Evolutionary conservation across 495 filamentous ascomycete species (phyloP).

Genomic region (Annulohypoxylon stygium): DNA sequence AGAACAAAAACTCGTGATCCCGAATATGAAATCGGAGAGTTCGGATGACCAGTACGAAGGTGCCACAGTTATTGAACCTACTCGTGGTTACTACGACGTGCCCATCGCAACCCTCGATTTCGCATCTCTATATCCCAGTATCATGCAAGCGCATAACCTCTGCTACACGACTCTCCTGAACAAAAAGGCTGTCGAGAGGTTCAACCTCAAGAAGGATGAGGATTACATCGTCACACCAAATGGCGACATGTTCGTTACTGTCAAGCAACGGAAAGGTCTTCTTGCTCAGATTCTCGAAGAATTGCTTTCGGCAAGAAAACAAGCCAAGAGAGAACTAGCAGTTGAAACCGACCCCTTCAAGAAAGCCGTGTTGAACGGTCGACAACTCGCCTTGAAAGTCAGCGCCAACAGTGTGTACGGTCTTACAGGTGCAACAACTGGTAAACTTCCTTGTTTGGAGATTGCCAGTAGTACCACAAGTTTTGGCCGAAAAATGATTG

Average conservation of each 20-base stretch:
- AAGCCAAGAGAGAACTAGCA: constrained; percentile 90
- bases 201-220: constrained; percentile 81
- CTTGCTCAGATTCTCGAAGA: constrained; percentile 96
- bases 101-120: constrained; percentile 99
- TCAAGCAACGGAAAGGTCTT: constrained; percentile 90
- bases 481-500: constrained; percentile 98
- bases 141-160: constrained; percentile 98
- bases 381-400: constrained; percentile 95
- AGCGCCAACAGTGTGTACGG: constrained; percentile 99
- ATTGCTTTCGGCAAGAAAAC: constrained; percentile 87
- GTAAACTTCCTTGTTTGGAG: constrained; percentile 93
- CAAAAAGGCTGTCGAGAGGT: constrained; percentile 79
- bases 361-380: constrained; percentile 96
- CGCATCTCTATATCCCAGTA: constrained; percentile 96
- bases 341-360: constrained; percentile 95
- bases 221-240: constrained; percentile 98
- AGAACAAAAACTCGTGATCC: constrained; percentile 93
- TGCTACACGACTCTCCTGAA: constrained; percentile 97
- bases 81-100: constrained; percentile 89
- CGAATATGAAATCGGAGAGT: constrained; percentile 75
- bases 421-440: constrained; percentile 93
- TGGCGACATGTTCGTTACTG: constrained; percentile 91
- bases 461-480: constrained; percentile 97
- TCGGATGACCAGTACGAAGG: constrained; percentile 93
- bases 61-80: constrained; percentile 97